These are phyloP conservation scores for Ophiostoma sp. DNA, from an alignment of 2,329 filamentous ascomycete genomes.

Conservation along the genomic window DNA sequence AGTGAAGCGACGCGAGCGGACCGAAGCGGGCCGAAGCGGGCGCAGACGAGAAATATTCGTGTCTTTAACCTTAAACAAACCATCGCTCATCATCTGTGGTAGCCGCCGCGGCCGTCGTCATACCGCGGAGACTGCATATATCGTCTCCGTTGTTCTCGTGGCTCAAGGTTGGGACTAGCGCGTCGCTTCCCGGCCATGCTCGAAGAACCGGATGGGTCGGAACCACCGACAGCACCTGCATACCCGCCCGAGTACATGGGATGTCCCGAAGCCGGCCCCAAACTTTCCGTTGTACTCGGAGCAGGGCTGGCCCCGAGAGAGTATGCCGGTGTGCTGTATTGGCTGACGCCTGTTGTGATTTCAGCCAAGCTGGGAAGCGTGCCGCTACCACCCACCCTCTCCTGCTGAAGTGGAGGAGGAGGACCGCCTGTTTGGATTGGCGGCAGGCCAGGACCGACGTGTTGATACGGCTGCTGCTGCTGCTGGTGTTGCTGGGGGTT, in stretches of 20 bases:
- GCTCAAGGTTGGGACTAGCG: constrained; percentile 45
- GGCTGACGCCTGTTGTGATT: constrained; percentile 58
- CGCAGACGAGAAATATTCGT: too few species aligned
- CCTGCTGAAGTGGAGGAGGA: constrained; percentile 21
- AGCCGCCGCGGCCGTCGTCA: constrained; percentile 26
- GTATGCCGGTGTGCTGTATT: constrained; percentile 55
- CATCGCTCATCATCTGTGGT: constrained; percentile 6
- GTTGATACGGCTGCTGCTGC: constrained; percentile 31
- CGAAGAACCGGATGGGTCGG: neutral
- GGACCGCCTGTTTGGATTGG: constrained; percentile 44
- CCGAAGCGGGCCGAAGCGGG: too few species aligned
- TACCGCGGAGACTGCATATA: constrained; percentile 34
- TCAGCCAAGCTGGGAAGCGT: constrained; percentile 57
- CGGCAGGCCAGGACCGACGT: constrained; percentile 42
- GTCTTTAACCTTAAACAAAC: neutral
- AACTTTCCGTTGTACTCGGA: constrained; percentile 40
- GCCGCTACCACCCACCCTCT: constrained; percentile 29
- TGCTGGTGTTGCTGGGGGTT: constrained; percentile 29
- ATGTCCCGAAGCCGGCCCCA: neutral
- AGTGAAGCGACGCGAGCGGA: neutral
- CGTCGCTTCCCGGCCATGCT: constrained; percentile 45
- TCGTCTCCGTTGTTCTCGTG: constrained; percentile 44
- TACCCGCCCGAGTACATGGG: constrained; percentile 8
- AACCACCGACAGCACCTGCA: neutral
- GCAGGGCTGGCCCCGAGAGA: constrained; percentile 40